phyloP scores from a whole-genome alignment of 768 basidiomycete genomes.

The Suillus variegatus region DNA sequence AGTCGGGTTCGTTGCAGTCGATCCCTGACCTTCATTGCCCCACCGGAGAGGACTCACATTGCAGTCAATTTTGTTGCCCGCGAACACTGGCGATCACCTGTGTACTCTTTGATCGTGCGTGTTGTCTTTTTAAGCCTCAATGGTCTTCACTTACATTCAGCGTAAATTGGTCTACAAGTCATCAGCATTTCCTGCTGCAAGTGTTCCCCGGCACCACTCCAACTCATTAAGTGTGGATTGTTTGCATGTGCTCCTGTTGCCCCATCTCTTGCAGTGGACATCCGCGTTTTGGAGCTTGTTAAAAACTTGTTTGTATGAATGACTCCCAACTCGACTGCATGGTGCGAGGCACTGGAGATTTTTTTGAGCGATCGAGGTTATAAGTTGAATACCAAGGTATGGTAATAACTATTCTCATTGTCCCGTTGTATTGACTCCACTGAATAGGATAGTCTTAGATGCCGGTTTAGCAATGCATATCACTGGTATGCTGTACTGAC shows the following conservation, averaged over 20 bases:
- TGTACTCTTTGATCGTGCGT: constrained; percentile 6
- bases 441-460: constrained; percentile 23
- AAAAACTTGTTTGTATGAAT: constrained; percentile 12
- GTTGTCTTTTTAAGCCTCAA: not conserved
- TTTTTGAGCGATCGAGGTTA: constrained; percentile 13
- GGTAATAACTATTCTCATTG: not conserved
- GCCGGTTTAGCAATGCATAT: constrained; percentile 24
- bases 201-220: constrained; percentile 18
- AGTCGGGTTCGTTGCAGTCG: not conserved
- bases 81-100: not conserved
- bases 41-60: not conserved
- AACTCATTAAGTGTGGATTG: constrained; percentile 25
- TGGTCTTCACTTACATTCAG: not conserved
- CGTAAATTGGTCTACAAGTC: constrained; percentile 3
- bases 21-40: not conserved
- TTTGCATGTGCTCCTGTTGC: constrained; percentile 29
- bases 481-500: no score
- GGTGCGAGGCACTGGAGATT: constrained; percentile 11
- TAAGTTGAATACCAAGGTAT: constrained; percentile 11
- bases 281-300: constrained; percentile 31
- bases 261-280: constrained; percentile 34
- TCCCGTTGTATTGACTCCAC: not conserved
- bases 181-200: constrained; percentile 8
- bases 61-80: not conserved
- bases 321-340: constrained; percentile 15